A percentile compares a stretch with the other conserved stretches of the same genome.
Conservation (phyloP, 2,329 filamentous ascomycete genomes). For the Chrysoporthe cubensis region DNA sequence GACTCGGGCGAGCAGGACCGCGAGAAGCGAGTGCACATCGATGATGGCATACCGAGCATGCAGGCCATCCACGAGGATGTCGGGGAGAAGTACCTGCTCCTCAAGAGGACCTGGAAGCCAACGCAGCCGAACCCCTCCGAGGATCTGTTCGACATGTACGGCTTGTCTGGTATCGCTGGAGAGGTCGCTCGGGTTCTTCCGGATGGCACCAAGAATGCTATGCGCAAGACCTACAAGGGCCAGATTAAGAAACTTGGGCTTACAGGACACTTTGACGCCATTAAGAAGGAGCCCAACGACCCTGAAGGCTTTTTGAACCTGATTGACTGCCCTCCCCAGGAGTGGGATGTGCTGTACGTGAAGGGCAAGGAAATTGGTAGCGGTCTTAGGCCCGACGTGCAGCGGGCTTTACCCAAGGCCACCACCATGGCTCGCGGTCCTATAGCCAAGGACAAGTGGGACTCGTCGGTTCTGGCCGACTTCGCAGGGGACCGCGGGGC, state of each 20-base stretch:
- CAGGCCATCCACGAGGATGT: slow-evolving; percentile 69
- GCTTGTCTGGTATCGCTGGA: slow-evolving; percentile 58
- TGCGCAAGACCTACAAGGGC: slow-evolving; percentile 71
- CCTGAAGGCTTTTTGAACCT: slow-evolving; percentile 58
- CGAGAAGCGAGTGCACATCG: slow-evolving; percentile 66
- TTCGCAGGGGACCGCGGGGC: slow-evolving; percentile 48
- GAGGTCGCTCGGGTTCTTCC: slow-evolving; percentile 67
- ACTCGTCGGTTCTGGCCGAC: slow-evolving; percentile 62
- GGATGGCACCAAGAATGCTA: slow-evolving; percentile 68
- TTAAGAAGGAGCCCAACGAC: slow-evolving; percentile 58
- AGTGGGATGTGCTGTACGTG: slow-evolving; percentile 60
- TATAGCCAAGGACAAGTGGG: slow-evolving; percentile 60
- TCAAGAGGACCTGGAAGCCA: slow-evolving; percentile 50
- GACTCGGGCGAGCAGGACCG: slow-evolving; percentile 54
- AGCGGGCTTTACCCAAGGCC: slow-evolving; percentile 52
- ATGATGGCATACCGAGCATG: slow-evolving; percentile 64
- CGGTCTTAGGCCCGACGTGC: slow-evolving; percentile 52
- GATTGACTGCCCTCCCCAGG: slow-evolving; percentile 55
- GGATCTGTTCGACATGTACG: slow-evolving; percentile 64
- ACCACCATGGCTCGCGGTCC: slow-evolving; percentile 61
- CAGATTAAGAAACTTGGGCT: slow-evolving; percentile 68
- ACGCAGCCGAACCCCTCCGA: slow-evolving; percentile 54
- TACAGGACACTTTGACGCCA: slow-evolving; percentile 63
- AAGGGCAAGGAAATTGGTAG: slow-evolving; percentile 58
- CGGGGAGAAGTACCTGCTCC: slow-evolving; percentile 68